Conservation (phyloP, 768 basidiomycete genomes). For the Phanerochaete sordida region DNA sequence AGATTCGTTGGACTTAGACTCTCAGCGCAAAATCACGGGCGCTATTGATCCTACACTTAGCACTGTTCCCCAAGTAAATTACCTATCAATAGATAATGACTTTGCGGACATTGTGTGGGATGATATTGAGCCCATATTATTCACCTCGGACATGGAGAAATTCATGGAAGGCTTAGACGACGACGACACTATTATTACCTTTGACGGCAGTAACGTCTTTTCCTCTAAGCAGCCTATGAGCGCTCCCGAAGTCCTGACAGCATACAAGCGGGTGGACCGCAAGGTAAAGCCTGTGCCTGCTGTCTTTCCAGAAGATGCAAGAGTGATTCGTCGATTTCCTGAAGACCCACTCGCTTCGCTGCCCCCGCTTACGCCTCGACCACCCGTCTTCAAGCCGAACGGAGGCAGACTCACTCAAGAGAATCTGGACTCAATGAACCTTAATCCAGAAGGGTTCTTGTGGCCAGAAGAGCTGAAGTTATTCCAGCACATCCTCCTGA, state of each 20-base stretch:
- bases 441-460: constrained; percentile 26
- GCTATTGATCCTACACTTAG: too few species aligned
- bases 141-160: too few species aligned
- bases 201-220: too few species aligned
- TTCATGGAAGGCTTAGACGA: too few species aligned
- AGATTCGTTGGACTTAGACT: too few species aligned
- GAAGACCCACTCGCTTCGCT: constrained; percentile 31
- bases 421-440: constrained; percentile 18
- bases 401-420: constrained; percentile 19
- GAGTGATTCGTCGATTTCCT: constrained; percentile 28
- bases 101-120: too few species aligned
- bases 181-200: too few species aligned
- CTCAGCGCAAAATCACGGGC: too few species aligned
- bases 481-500: constrained; percentile 14
- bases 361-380: constrained; percentile 23
- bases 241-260: background rate
- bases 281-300: constrained; percentile 10
- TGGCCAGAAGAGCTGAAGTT: constrained; percentile 28
- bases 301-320: constrained; percentile 28
- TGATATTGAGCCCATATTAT: too few species aligned
- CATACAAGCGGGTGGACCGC: constrained; percentile 6
- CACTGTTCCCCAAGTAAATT: too few species aligned
- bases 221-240: too few species aligned
- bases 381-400: constrained; percentile 30
- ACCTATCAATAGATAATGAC: too few species aligned